phyloP scores from a whole-genome alignment of 768 basidiomycete genomes.

The Auricularia sp. region DNA sequence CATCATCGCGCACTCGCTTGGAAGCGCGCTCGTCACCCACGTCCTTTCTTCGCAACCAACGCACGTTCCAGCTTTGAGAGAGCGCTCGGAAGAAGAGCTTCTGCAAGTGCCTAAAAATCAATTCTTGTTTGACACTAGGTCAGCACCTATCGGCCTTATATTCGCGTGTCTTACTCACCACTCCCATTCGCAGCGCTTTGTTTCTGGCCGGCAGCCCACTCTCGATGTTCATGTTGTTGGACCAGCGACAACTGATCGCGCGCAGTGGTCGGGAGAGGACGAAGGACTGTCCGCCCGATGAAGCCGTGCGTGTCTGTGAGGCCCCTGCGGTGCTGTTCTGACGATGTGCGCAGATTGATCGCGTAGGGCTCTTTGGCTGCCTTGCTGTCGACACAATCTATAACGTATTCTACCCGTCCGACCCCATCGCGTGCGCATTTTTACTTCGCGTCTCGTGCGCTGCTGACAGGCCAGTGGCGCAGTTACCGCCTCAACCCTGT shows the following conservation, averaged over 20 bases:
- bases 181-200: slow-evolving; percentile 15
- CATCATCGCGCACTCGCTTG: slow-evolving; percentile 34
- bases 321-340: neutral
- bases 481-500: slow-evolving; percentile 32
- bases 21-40: slow-evolving; percentile 30
- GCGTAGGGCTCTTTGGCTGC: slow-evolving; percentile 33
- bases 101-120: slow-evolving; percentile 13
- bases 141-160: neutral
- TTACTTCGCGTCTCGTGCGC: neutral
- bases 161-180: neutral
- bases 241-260: slow-evolving; percentile 33
- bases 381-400: slow-evolving; percentile 32
- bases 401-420: slow-evolving; percentile 33
- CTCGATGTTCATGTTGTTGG: slow-evolving; percentile 33
- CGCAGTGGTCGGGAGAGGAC: slow-evolving; percentile 31
- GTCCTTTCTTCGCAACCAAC: slow-evolving; percentile 35
- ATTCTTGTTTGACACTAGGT: slow-evolving; percentile 26
- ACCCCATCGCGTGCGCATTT: slow-evolving; percentile 28
- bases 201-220: slow-evolving; percentile 33
- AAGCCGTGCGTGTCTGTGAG: slow-evolving; percentile 23
- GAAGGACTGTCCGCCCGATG: slow-evolving; percentile 31
- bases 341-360: slow-evolving; percentile 22
- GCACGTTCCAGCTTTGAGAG: neutral
- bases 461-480: neutral
- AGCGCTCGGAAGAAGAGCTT: neutral